Conservation (phyloP, 805 yeast species). For the Kockiozyma suomiensis region DNA sequence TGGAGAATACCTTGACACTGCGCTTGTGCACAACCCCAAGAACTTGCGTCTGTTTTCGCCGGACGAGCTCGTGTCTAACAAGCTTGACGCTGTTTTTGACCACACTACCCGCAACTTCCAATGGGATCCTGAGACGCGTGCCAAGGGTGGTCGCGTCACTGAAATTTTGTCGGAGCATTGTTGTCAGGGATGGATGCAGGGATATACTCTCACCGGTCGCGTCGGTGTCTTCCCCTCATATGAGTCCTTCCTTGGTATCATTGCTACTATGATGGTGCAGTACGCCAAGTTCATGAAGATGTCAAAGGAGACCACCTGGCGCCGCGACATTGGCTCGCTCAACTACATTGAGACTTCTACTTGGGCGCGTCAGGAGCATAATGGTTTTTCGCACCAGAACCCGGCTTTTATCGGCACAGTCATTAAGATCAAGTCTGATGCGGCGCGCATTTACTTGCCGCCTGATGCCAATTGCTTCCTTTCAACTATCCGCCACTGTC, state of each 20-base stretch:
- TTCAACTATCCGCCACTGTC: constrained; percentile 30
- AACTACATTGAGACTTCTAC: constrained; percentile 35
- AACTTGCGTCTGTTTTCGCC: constrained; percentile 33
- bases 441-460: constrained; percentile 35
- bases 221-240: constrained; percentile 35
- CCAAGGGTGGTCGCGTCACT: constrained; percentile 34
- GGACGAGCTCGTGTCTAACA: constrained; percentile 35
- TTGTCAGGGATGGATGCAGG: constrained; percentile 36
- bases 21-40: constrained; percentile 26
- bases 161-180: constrained; percentile 35
- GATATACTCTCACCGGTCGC: constrained; percentile 35
- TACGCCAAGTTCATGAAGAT: constrained; percentile 35
- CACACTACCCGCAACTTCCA: constrained; percentile 32
- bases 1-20: constrained; percentile 29
- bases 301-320: constrained; percentile 33
- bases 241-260: constrained; percentile 34
- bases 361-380: constrained; percentile 36
- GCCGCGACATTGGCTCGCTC: constrained; percentile 29
- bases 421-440: constrained; percentile 31
- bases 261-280: constrained; percentile 35
- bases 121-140: constrained; percentile 30
- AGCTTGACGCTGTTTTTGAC: constrained; percentile 33
- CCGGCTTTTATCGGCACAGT: constrained; percentile 34
- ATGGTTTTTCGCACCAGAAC: constrained; percentile 36
- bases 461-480: constrained; percentile 36